These are phyloP conservation scores for Leccinum subrobustum DNA, from an alignment of 1,284 basidiomycete genomes.

Conservation along the genomic window DNA sequence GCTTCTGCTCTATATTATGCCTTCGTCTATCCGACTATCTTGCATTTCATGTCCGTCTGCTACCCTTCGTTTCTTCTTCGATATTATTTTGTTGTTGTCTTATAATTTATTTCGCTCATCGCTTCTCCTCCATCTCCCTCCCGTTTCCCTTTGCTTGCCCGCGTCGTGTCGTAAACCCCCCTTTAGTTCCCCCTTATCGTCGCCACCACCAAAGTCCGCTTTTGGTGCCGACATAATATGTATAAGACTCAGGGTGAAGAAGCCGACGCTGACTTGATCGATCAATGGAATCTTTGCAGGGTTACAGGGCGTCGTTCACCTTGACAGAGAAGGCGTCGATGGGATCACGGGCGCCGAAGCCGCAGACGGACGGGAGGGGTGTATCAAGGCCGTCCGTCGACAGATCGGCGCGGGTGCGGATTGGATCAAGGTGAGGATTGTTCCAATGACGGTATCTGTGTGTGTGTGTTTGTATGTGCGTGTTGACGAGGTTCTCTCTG, in stretches of 20 bases:
- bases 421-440: slow-evolving; percentile 54
- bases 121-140: not conserved
- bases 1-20: not conserved
- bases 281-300: slow-evolving; percentile 35
- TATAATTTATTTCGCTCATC: not conserved
- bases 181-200: slow-evolving; percentile 16
- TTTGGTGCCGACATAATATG: not conserved
- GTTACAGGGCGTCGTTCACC: slow-evolving; percentile 49
- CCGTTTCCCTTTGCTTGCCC: not conserved
- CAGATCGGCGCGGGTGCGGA: slow-evolving; percentile 71
- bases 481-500: slow-evolving; percentile 3
- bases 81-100: not conserved
- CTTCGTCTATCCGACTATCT: not conserved
- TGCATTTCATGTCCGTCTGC: slow-evolving; percentile 19
- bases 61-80: not conserved
- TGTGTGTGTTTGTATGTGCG: slow-evolving; percentile 5
- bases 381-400: slow-evolving; percentile 54
- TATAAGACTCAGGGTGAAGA: not conserved
- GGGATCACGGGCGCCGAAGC: slow-evolving; percentile 57
- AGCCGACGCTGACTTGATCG: not conserved
- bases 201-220: slow-evolving; percentile 14
- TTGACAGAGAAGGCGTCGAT: slow-evolving; percentile 52
- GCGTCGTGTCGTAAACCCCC: slow-evolving; percentile 1
- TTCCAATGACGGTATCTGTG: not conserved
- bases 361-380: slow-evolving; percentile 57